These are phyloP conservation scores for Solanum ossicruentum DNA, from an alignment of 257 asterid genomes.

Conservation along the genomic window DNA sequence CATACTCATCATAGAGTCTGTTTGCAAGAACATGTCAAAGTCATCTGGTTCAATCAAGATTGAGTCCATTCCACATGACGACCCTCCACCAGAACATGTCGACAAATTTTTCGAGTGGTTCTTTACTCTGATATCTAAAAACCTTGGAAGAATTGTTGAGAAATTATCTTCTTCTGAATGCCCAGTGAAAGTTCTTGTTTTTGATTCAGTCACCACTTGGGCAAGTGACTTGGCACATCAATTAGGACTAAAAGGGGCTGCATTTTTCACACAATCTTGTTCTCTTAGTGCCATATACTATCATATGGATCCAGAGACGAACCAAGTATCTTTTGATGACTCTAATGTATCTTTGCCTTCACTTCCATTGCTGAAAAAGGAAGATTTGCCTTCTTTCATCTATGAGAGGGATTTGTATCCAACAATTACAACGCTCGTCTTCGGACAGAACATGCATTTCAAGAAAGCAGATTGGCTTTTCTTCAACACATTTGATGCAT, in stretches of 20 bases:
- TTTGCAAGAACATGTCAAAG: background rate
- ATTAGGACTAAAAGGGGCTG: conserved; percentile 15
- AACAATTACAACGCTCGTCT: background rate
- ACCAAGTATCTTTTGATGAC: conserved; percentile 2
- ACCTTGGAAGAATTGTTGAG: conserved; percentile 12
- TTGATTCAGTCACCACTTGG: conserved; percentile 17
- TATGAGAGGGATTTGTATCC: conserved; percentile 3
- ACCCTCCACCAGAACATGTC: background rate
- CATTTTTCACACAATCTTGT: conserved; percentile 32
- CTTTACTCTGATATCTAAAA: background rate
- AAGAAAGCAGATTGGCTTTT: conserved; percentile 32
- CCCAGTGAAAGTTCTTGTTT: conserved; percentile 5
- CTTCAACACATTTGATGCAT: conserved; percentile 16
- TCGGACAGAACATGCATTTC: conserved; percentile 16
- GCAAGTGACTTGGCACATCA: conserved; percentile 6
- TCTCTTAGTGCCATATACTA: conserved; percentile 20
- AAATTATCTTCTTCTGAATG: background rate
- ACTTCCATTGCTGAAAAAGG: background rate
- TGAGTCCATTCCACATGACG: conserved; percentile 12
- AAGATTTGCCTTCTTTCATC: conserved; percentile 27
- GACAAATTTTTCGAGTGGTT: background rate
- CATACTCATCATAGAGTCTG: conserved; percentile 4
- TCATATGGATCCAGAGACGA: conserved; percentile 14
- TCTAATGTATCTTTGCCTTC: conserved; percentile 10
- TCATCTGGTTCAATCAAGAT: conserved; percentile 3